Base-by-base conservation (phyloP, 208 protist species). In the Angomonas deanei region DNA sequence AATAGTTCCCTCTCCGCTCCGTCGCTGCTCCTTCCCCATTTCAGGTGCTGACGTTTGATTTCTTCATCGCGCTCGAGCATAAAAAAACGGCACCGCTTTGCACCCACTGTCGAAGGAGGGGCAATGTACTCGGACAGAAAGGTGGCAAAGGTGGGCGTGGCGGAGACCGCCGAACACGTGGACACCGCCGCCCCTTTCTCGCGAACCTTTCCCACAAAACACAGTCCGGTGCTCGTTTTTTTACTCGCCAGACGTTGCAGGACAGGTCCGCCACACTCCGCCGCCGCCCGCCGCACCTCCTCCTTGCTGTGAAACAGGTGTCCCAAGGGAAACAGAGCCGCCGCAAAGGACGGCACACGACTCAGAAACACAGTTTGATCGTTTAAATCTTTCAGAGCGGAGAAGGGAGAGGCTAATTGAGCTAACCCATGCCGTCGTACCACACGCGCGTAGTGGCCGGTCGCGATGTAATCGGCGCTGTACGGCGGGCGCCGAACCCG, bases 211-310 rank as follows among this genome's bases (percentile, higher is more conserved):
- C 82, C 82, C 1, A 94, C 78, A 58, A 92, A 91, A 63, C 88
- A 94, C 13, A 94, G 64, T 6, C 88, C 88, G 0, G 84, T 94
- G 66, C 84, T 92, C 24, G 88, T 92, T 52, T 80, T 82, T 68
- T 91, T 91, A 13, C 34, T 11, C 1, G 66, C 46, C 36, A 82
- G 42, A 68, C 70, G 65, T 3, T 1, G 1, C 55, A 57, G 8
- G 46, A 32, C 36, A 36, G 19, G 34, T 11, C 59, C 26, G 38
- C 67, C 17, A 15, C 32, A 32, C 21, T 54, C 36, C 64, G 27
- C 57, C 59, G 77, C 73, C 64, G 80, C 19, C 64, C 70, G 34
- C 33, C 88, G 84, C 32, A 94, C 88, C 28, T 86, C 84, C 0
- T 55, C 28, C 70, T 94, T 94, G 33, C 48, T 58, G 19, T 33